These are phyloP conservation scores for Catenaria anguillulae DNA, from an alignment of 371 early-diverging fungal species.

Conservation along the genomic window DNA sequence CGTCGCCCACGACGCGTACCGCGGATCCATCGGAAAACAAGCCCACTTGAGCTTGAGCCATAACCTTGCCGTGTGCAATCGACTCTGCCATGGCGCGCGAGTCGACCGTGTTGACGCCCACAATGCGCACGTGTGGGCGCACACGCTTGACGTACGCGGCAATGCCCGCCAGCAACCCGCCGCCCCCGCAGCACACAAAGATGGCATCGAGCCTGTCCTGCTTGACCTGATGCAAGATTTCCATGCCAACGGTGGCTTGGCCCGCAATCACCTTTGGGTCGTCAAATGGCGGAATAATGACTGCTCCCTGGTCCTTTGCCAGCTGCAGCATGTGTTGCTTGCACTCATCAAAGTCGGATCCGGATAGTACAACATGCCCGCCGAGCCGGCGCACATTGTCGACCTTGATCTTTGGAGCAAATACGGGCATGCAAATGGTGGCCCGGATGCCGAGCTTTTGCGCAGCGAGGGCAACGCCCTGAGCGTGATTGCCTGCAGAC, in stretches of 20 bases:
- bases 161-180: constrained; percentile 41
- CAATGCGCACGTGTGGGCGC: constrained; percentile 15
- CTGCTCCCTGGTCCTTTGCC: constrained; percentile 19
- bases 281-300: constrained; percentile 30
- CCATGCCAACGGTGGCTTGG: constrained; percentile 40
- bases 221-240: constrained; percentile 25
- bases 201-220: constrained; percentile 27
- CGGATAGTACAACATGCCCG: constrained; percentile 29
- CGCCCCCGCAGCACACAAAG: constrained; percentile 37
- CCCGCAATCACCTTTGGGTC: constrained; percentile 38
- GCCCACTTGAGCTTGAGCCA: constrained; percentile 62
- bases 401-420: constrained; percentile 31
- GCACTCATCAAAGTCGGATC: constrained; percentile 19
- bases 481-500: constrained; percentile 35
- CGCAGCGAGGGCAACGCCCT: constrained; percentile 33
- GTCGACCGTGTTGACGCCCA: constrained; percentile 8
- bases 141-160: constrained; percentile 24
- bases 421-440: constrained; percentile 37
- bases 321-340: constrained; percentile 17
- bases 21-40: constrained; percentile 95
- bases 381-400: constrained; percentile 36
- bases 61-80: constrained; percentile 42
- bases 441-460: constrained; percentile 25
- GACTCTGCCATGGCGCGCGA: constrained; percentile 21
- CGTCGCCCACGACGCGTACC: constrained; percentile 75